phyloP scores from a whole-genome alignment of 805 yeast genomes.

The Schwanniomyces polymorphus region DNA sequence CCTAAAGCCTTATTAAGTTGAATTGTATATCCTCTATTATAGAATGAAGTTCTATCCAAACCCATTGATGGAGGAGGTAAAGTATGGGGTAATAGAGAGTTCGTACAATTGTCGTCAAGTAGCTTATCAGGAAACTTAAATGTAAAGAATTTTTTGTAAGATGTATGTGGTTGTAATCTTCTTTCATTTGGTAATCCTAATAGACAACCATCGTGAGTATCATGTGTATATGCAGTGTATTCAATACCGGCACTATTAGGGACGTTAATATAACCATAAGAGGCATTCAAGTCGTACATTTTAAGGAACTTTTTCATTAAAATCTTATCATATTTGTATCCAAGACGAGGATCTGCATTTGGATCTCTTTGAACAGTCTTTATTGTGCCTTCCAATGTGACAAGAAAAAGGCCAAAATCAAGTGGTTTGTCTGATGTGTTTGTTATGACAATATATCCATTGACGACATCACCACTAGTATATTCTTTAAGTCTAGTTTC shows the following conservation, averaged over 20 bases:
- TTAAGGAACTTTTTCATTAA: slow-evolving; percentile 52
- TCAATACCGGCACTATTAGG: slow-evolving; percentile 53
- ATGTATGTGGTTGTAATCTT: slow-evolving; percentile 46
- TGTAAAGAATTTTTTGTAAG: slow-evolving; percentile 58
- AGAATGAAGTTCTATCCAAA: slow-evolving; percentile 36
- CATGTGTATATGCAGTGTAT: slow-evolving; percentile 44
- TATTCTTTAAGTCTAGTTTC: slow-evolving; percentile 48
- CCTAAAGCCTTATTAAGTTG: slow-evolving; percentile 46
- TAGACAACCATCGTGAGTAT: slow-evolving; percentile 44
- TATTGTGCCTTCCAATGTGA: slow-evolving; percentile 49
- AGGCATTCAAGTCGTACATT: slow-evolving; percentile 63
- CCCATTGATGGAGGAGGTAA: slow-evolving; percentile 47
- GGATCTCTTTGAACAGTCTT: slow-evolving; percentile 28
- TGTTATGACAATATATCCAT: slow-evolving; percentile 47
- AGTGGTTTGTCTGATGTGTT: slow-evolving; percentile 47
- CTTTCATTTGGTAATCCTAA: slow-evolving; percentile 53
- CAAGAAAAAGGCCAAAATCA: slow-evolving; percentile 45
- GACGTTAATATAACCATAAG: slow-evolving; percentile 48
- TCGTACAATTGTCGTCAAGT: slow-evolving; percentile 53
- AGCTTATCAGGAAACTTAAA: slow-evolving; percentile 57
- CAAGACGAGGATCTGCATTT: slow-evolving; percentile 9
- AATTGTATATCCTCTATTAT: slow-evolving; percentile 31
- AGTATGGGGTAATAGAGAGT: slow-evolving; percentile 36
- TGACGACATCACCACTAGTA: slow-evolving; percentile 40
- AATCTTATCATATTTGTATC: slow-evolving; percentile 25